Percentiles rank a stretch among this genome's conserved stretches.
phyloP scores from a whole-genome alignment of 2,329 filamentous ascomycete genomes.

The Stagonosporopsis tanaceti region DNA sequence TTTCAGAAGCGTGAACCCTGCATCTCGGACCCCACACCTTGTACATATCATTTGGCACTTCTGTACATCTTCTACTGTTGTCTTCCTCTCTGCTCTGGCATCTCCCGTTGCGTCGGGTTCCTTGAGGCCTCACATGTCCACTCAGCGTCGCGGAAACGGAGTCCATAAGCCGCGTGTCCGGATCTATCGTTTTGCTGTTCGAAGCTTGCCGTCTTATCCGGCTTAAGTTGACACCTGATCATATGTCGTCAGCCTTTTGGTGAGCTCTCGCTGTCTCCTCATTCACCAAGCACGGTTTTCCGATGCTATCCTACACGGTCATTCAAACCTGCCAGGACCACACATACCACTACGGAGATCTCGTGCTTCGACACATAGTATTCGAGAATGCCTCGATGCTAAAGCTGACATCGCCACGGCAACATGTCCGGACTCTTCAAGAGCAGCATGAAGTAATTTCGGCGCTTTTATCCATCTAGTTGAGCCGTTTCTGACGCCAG shows the following conservation, averaged over 20 bases:
- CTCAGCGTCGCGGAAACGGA: neutral
- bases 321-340: no score
- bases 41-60: neutral
- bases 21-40: slow-evolving; percentile 8
- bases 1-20: slow-evolving; percentile 22
- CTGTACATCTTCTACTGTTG: neutral
- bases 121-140: neutral
- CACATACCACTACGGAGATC: no score
- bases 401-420: no score
- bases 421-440: no score
- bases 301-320: no score
- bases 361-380: no score
- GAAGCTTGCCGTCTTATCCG: slow-evolving; percentile 19
- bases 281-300: neutral
- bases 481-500: no score
- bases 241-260: neutral
- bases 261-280: neutral
- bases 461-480: no score
- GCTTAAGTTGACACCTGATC: neutral
- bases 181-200: slow-evolving; percentile 7
- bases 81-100: neutral
- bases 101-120: neutral
- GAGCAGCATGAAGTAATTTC: no score
- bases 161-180: neutral
- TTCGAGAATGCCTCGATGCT: no score